Evolutionary conservation across 2,329 filamentous ascomycete species (phyloP), one percentile per base, ranked within the genome.

Genomic region (Curvularia eragrostidis): DNA sequence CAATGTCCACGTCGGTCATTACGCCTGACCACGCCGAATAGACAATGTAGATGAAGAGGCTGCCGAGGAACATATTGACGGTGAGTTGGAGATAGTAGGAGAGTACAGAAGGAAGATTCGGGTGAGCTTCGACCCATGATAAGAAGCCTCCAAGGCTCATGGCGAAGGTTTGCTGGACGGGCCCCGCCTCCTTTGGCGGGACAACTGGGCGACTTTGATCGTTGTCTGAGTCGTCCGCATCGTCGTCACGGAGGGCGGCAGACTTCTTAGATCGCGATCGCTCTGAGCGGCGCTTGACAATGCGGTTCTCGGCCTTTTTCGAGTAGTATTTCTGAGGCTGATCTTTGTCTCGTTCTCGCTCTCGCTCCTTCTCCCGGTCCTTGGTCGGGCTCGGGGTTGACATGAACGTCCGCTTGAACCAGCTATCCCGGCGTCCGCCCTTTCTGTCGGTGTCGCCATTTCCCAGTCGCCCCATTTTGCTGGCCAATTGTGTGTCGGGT

Each of bases 1-100:
- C 90, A 51, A 89, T 86, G 59, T 87, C 82, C 32, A 97, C 88
- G 73, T 97, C 93, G 23, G 84, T 83, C 13, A 88, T 87, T 51
- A 95, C 87, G 8, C 90, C 89, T 13, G 83, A 80, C 63, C 91
- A 85, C 66, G 91, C 84, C 1, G 85, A 82, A 79, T 89, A 91
- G 32, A 91, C 81, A 42, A 91, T 81, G 75, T 89, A 94, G 39
- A 87, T 77, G 65, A 80, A 78, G 53, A 83, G 77, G 12, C 83
- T 75, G 4, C 88, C 81, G 15, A 90, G 79, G 58, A 85, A 83
- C 46, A 87, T 73, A 72, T 91, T 92, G 78, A 92, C 84, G 2
- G 83, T 71, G 46, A 90, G 79, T 70, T 90, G 87, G 12, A 86
- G 83, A 77, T 88, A 90, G 77, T 82, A 88, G 18, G 87, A 87